These are phyloP conservation scores for Irpex sp. DNA, from an alignment of 1,284 basidiomycete genomes.

Conservation along the genomic window DNA sequence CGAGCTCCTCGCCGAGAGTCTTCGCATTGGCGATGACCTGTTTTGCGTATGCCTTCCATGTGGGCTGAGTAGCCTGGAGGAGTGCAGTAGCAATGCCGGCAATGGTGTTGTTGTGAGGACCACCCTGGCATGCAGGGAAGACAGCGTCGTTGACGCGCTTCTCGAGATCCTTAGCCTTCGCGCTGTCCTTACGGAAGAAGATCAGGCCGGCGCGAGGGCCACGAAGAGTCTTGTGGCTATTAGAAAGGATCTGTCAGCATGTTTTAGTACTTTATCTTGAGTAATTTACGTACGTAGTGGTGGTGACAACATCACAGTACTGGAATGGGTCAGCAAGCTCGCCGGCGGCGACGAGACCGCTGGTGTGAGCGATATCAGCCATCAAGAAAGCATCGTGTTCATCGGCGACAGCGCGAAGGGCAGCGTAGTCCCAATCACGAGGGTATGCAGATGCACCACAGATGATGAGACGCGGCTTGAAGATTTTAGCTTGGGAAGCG, in stretches of 20 bases:
- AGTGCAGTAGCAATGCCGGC: conserved; percentile 96
- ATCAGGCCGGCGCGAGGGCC: conserved; percentile 97
- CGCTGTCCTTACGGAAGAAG: conserved; percentile 97
- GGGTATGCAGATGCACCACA: conserved; percentile 99
- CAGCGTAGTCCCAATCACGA: conserved; percentile 94
- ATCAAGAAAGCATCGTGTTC: conserved; percentile 90
- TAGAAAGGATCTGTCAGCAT: background rate
- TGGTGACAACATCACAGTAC: conserved; percentile 96
- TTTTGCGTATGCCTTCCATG: conserved; percentile 91
- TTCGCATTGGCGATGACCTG: conserved; percentile 90
- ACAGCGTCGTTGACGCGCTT: conserved; percentile 97
- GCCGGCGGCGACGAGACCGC: conserved; percentile 91
- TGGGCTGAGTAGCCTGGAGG: conserved; percentile 88
- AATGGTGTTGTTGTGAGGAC: conserved; percentile 99
- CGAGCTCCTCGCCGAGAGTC: conserved; percentile 71
- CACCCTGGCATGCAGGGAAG: conserved; percentile 99
- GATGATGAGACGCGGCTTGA: conserved; percentile 95
- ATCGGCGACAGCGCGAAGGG: conserved; percentile 81
- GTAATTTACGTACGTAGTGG: conserved; percentile 70
- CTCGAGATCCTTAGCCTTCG: conserved; percentile 80
- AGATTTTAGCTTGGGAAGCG: conserved; percentile 87
- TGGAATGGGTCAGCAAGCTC: conserved; percentile 94
- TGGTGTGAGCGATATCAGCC: conserved; percentile 98
- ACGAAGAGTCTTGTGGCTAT: conserved; percentile 96
- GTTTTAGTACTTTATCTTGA: conserved; percentile 1